Evolutionary conservation across 345 rosid species (phyloP), one percentile per base, ranked within the genome.

Genomic region (Lepidium aucheri): DNA sequence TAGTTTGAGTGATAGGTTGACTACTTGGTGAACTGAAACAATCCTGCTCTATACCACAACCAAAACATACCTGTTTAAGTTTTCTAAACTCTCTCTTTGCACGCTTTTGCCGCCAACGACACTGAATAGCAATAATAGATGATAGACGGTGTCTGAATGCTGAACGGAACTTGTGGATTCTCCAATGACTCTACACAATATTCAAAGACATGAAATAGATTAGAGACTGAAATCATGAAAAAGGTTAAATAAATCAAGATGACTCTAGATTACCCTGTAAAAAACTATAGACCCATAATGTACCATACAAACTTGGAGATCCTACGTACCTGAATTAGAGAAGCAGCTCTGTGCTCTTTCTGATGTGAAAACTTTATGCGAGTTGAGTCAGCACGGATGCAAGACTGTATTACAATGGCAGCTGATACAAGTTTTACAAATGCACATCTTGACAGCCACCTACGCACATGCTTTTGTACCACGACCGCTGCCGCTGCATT

Each of bases 101-200:
- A 73, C 85, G 79, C 69, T 86, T 94, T 79, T 79, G 83, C 77
- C 89, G 90, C 97, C 97, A 94, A 30, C 65, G 84, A 72, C 99
- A 86, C 73, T 94, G 97, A 70, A 94, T 72, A 53, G 92, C 87
- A 67, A 84, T 81, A 59, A 94, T 82, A 68, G 80, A 86, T 70
- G 81, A 76, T 68, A 78, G 90, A 76, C 56, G 79, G 67, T 65
- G 78, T 51, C 70, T 83, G 57, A 85, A 74, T 56, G 87, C 96
- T 57, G 79, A 70, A 53, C 81, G 91, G 78, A 84, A 82, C 78
- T 82, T 85, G 83, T 51, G 72, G 79, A 83, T 73, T 78, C 89
- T 84, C 99, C 95, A 94, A 65, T 76, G 44, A 73, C 85, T 87
- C 99, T 94, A 70, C 26, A 70, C n/a, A 69, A 57, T 65, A 65